phyloP scores from a whole-genome alignment of 1,284 basidiomycete species.

The Ustilago shanxiensis region DNA sequence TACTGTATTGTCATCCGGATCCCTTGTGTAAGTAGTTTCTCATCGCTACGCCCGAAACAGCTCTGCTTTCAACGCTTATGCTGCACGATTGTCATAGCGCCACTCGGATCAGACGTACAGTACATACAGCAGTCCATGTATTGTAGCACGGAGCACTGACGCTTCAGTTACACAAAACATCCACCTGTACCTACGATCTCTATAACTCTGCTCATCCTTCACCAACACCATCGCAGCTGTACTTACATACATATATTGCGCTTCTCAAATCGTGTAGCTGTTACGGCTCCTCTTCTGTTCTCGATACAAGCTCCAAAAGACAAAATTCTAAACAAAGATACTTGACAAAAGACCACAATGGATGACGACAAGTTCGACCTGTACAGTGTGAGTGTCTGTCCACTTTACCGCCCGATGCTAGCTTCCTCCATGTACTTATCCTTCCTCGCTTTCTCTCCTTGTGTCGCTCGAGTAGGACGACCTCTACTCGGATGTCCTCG shows the following conservation, averaged over 20 bases:
- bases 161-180: not conserved
- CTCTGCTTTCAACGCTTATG: not conserved
- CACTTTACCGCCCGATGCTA: not conserved
- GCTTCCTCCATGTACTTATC: not conserved
- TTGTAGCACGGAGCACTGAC: not conserved
- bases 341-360: slow-evolving; percentile 18
- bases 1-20: slow-evolving; percentile 11
- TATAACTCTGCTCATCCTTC: not conserved
- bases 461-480: slow-evolving; percentile 38
- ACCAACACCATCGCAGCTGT: not conserved
- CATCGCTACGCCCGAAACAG: not conserved
- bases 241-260: not conserved
- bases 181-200: not conserved
- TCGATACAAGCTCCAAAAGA: not conserved
- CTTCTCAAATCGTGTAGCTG: slow-evolving; percentile 1
- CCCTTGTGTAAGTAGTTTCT: slow-evolving; percentile 25
- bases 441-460: not conserved
- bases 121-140: not conserved
- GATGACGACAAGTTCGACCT: slow-evolving; percentile 61
- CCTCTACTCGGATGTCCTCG: slow-evolving; percentile 55
- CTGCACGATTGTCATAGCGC: too few species aligned
- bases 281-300: not conserved
- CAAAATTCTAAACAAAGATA: not conserved
- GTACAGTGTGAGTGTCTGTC: slow-evolving; percentile 54
- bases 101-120: too few species aligned